These are phyloP conservation scores for Corchorus capsularis DNA, from an alignment of 345 rosid species.

Conservation along the genomic window DNA sequence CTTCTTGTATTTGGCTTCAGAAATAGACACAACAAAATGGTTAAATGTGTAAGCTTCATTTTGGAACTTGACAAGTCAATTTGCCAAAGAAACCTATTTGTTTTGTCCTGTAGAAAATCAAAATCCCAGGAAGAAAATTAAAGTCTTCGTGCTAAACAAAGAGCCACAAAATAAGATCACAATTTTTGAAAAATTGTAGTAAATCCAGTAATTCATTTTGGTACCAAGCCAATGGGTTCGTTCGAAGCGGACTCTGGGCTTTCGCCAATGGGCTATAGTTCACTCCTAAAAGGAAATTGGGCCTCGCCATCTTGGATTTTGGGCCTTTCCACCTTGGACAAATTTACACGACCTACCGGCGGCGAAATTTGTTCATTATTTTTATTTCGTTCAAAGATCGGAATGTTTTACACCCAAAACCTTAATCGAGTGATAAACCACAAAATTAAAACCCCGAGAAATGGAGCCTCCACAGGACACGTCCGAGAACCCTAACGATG, in stretches of 20 bases:
- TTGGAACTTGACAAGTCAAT: background rate
- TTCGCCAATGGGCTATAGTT: conserved; percentile 15
- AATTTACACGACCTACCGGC: too few relatives aligned
- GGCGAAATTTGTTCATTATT: too few relatives aligned
- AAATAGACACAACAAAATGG: background rate
- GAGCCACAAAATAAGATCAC: background rate
- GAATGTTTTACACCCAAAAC: background rate
- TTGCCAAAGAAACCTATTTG: background rate
- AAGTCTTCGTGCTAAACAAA: background rate
- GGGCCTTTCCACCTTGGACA: too few relatives aligned
- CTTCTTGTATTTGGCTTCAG: background rate
- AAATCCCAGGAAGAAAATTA: background rate
- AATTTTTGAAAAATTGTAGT: background rate
- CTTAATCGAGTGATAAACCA: background rate
- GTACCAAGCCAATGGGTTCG: background rate
- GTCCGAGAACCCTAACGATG: conserved; percentile 42
- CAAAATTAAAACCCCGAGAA: background rate
- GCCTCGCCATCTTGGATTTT: too few relatives aligned
- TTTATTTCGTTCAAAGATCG: too few relatives aligned
- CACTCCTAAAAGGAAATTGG: background rate
- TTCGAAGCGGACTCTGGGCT: background rate
- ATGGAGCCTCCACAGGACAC: conserved; percentile 25
- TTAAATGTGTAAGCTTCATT: background rate
- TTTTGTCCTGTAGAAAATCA: background rate
- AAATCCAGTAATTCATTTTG: background rate